These are phyloP conservation scores for Loxodes magnus DNA, from an alignment of 73 alveolate genomes.

Conservation along the genomic window DNA sequence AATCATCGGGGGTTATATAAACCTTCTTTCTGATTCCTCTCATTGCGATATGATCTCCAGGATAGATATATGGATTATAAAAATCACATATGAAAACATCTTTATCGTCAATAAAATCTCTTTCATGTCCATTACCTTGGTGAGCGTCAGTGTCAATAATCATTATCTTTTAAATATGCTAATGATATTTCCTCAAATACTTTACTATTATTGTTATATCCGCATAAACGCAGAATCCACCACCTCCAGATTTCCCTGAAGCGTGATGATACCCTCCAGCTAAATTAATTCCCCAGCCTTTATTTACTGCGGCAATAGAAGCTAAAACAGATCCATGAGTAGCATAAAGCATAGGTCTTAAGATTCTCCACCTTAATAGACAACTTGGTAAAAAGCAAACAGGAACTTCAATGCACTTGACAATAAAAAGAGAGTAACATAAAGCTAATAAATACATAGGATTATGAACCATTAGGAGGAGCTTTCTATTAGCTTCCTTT, in stretches of 20 bases:
- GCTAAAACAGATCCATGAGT: constrained; percentile 67
- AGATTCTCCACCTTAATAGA: constrained; percentile 46
- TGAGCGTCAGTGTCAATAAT: constrained; percentile 83
- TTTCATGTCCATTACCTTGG: constrained; percentile 83
- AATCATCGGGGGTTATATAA: constrained; percentile 17
- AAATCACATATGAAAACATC: constrained; percentile 56
- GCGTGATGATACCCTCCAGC: constrained; percentile 91
- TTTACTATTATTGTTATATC: constrained; percentile 60
- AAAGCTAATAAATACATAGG: constrained; percentile 31
- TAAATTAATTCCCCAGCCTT: constrained; percentile 58
- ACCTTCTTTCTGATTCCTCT: constrained; percentile 31
- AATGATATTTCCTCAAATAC: constrained; percentile 23
- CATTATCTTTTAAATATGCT: constrained; percentile 31
- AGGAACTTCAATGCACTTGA: constrained; percentile 59
- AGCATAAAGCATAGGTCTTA: constrained; percentile 66
- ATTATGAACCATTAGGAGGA: constrained; percentile 39
- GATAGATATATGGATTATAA: constrained; percentile 58
- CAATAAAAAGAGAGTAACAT: constrained; percentile 27
- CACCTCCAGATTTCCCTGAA: constrained; percentile 35
- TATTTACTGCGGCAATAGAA: constrained; percentile 45
- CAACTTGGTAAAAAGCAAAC: constrained; percentile 58
- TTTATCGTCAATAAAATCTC: constrained; percentile 52
- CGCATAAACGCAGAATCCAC: constrained; percentile 77
- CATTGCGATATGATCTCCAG: constrained; percentile 64
- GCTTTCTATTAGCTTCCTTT: constrained; percentile 26